Percentiles rank a stretch among this genome's conserved stretches.
Evolutionary conservation across 192 early-diverging fungal species (phyloP).

Genomic region (Gaertneriomyces sp.): DNA sequence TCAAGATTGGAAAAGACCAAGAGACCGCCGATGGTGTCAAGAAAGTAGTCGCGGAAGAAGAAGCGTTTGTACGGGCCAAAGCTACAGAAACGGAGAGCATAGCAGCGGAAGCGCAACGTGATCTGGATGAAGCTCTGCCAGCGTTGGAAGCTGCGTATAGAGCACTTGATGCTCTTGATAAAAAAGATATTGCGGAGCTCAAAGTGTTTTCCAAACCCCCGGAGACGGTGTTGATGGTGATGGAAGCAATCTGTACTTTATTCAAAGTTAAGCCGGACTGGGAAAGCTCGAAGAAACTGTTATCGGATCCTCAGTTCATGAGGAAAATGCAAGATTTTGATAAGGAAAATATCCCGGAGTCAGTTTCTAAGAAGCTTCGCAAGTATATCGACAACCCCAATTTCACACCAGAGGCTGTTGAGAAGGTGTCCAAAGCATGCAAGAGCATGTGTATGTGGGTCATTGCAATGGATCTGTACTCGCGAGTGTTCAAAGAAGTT

Average conservation of each 20-base stretch:
- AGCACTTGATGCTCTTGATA: slow-evolving; percentile 55
- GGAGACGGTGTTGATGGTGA: slow-evolving; percentile 52
- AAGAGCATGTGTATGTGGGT: slow-evolving; percentile 65
- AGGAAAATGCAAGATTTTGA: slow-evolving; percentile 59
- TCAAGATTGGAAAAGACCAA: slow-evolving; percentile 62
- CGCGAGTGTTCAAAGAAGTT: slow-evolving; percentile 56
- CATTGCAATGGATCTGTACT: slow-evolving; percentile 60
- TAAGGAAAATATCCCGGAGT: slow-evolving; percentile 58
- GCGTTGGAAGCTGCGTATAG: slow-evolving; percentile 57
- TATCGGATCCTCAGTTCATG: slow-evolving; percentile 58
- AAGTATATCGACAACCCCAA: slow-evolving; percentile 59
- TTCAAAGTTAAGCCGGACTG: slow-evolving; percentile 63
- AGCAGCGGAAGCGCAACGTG: slow-evolving; percentile 54
- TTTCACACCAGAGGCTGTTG: slow-evolving; percentile 55
- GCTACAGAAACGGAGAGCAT: slow-evolving; percentile 55
- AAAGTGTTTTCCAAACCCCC: slow-evolving; percentile 61
- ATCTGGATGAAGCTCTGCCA: slow-evolving; percentile 57
- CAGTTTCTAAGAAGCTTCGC: slow-evolving; percentile 50
- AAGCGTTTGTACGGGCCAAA: slow-evolving; percentile 52
- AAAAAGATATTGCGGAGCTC: slow-evolving; percentile 61
- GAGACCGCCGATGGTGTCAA: slow-evolving; percentile 61
- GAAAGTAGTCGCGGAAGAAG: slow-evolving; percentile 58
- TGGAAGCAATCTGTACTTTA: slow-evolving; percentile 59
- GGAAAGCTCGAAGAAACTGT: slow-evolving; percentile 56
- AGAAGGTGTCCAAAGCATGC: slow-evolving; percentile 52